Evolutionary conservation across 75 land plant species (phyloP), one percentile per base, ranked within the genome.

Genomic region (Cupressus sempervirens): DNA sequence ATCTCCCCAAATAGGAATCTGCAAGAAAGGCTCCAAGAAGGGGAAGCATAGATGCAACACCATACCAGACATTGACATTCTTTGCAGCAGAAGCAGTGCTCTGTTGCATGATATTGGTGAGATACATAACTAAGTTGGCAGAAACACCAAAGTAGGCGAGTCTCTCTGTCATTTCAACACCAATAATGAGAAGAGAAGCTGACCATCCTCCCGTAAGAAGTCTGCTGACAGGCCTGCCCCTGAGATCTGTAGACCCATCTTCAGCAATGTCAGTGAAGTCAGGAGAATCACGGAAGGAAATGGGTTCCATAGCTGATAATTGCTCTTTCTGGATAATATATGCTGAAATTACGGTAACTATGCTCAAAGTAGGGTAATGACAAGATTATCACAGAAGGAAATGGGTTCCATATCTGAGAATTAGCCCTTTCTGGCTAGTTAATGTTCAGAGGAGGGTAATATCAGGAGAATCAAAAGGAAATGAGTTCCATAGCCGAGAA

Each of bases 1-100:
- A 93, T 1, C 93, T 84, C 14, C 93, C 95, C 68, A 90, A 53
- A 76, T 83, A 93, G 15, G 95, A 84, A 56, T 93, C 94, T 11
- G 93, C 92, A 2, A 93, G 81, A 50, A 91, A 87, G 0, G 90
- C 93, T 15, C 91, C 92, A 12, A 90, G 75, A 7, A 91, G 84
- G 8, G 93, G 93, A 1, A 89, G 83, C 40, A 92, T 76, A 26
- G 83, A 83, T 35, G 88, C 79, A 32, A 81, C 48, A 4, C 95
- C 95, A 0, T 65, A 20, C 95, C 93, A 93, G 18, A 83, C 81
- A 82, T 91, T 92, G 45, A 91, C 90, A 32, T 84, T 87, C 45
- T 76, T 80, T 11, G 91, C 93, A 1, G 93, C 86, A 0, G 70
- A 23, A 14, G 89, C 89, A 29, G 86, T 86, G 68, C 86, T 85